Evolutionary conservation across 805 yeast genomes (phyloP).

Genomic region (Isabelozyma rhagii): DNA sequence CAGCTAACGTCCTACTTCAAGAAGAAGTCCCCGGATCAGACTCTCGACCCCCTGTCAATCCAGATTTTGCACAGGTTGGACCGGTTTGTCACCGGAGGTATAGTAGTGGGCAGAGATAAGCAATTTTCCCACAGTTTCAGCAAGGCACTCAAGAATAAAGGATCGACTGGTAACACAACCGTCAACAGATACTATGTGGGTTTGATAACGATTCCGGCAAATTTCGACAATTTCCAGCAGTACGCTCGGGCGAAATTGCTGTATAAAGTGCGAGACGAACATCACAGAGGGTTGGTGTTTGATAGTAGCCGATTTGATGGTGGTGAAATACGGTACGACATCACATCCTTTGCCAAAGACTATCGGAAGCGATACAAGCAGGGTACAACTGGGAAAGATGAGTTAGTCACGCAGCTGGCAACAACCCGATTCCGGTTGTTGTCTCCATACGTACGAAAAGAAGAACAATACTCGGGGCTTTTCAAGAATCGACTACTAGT

Average conservation of each 20-base stretch:
- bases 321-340: constrained; percentile 11
- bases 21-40: constrained; percentile 5
- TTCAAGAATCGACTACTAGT: constrained; percentile 7
- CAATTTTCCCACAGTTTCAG: constrained; percentile 10
- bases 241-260: constrained; percentile 1
- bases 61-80: constrained; percentile 18
- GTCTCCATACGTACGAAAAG: constrained; percentile 5
- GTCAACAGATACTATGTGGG: constrained; percentile 17
- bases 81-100: constrained; percentile 21
- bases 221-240: not conserved
- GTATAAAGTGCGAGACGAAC: not conserved
- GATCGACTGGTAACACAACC: not conserved
- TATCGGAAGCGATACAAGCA: constrained; percentile 1
- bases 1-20: constrained; percentile 10
- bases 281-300: constrained; percentile 6
- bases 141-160: constrained; percentile 5
- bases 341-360: constrained; percentile 6
- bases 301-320: constrained; percentile 2
- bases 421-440: constrained; percentile 14
- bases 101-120: constrained; percentile 14
- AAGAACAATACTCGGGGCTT: constrained; percentile 9
- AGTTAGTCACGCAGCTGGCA: constrained; percentile 7
- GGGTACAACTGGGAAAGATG: not conserved
- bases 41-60: constrained; percentile 6
- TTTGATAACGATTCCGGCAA: constrained; percentile 2